phyloP scores from a whole-genome alignment of 2,329 filamentous ascomycete genomes.

The Zalaria obscura region DNA sequence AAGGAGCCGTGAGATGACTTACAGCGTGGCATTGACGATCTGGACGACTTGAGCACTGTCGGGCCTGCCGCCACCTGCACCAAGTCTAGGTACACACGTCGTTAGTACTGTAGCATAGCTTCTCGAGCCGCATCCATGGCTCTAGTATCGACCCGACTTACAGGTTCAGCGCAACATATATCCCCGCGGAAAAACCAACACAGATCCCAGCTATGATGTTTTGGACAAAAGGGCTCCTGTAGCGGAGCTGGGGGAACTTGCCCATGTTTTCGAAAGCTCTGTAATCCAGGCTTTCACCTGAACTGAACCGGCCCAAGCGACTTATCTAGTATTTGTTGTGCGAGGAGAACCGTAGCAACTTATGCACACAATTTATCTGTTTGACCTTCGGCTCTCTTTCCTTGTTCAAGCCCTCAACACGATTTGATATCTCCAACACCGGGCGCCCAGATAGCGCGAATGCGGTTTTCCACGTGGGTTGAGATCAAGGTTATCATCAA shows the following conservation, averaged over 20 bases:
- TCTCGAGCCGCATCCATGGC: too few relatives aligned
- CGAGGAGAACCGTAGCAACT: too few relatives aligned
- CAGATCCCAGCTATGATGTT: slow-evolving; percentile 2
- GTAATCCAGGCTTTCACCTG: neutral
- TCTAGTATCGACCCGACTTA: neutral
- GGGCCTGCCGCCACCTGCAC: slow-evolving; percentile 15
- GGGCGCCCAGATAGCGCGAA: too few relatives aligned
- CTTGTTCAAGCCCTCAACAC: too few relatives aligned
- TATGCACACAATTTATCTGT: too few relatives aligned
- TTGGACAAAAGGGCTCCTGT: neutral
- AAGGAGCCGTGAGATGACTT: neutral
- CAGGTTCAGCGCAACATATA: slow-evolving; percentile 11
- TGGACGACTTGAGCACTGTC: slow-evolving; percentile 14
- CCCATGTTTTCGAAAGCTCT: neutral
- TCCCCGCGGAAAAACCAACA: slow-evolving; percentile 8
- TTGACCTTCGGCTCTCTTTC: too few relatives aligned
- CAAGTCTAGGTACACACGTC: slow-evolving; percentile 7
- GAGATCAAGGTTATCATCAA: too few relatives aligned
- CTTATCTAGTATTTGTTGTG: too few relatives aligned
- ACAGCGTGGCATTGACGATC: slow-evolving; percentile 13
- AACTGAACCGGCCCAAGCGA: too few relatives aligned
- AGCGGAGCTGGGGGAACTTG: neutral
- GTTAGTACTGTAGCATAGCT: too few relatives aligned
- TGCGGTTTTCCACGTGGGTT: too few relatives aligned
- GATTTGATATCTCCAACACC: too few relatives aligned